phyloP scores from a whole-genome alignment of 495 filamentous ascomycete genomes.

The Hypoxylon trugodes region DNA sequence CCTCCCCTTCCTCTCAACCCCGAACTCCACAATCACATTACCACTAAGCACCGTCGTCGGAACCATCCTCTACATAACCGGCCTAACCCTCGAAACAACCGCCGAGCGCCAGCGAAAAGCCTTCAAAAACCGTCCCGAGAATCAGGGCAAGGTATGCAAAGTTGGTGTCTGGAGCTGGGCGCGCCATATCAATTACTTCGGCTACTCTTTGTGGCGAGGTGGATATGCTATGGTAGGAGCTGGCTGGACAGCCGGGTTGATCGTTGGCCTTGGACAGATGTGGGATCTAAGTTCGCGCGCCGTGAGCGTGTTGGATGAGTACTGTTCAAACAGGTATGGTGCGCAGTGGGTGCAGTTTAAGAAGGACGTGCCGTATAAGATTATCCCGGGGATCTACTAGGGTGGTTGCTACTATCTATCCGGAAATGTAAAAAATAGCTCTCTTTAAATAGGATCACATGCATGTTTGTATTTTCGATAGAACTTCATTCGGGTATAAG shows the following conservation, averaged over 20 bases:
- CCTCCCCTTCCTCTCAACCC: constrained; percentile 15
- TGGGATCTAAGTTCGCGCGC: constrained; percentile 57
- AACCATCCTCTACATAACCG: constrained; percentile 51
- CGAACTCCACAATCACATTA: neutral
- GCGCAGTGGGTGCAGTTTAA: constrained; percentile 56
- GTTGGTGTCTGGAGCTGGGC: constrained; percentile 61
- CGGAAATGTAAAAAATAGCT: too few species aligned
- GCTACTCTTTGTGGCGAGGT: constrained; percentile 63
- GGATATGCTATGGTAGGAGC: constrained; percentile 59
- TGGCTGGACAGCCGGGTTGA: constrained; percentile 54
- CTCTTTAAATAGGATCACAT: too few species aligned
- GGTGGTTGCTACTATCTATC: too few species aligned
- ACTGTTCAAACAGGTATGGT: constrained; percentile 57
- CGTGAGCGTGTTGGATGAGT: constrained; percentile 59
- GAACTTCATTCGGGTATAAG: neutral
- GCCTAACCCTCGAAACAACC: constrained; percentile 58
- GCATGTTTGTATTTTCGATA: neutral
- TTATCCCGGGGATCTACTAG: constrained; percentile 57
- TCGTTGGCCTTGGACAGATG: constrained; percentile 51
- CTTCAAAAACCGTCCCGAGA: constrained; percentile 62
- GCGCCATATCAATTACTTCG: constrained; percentile 68
- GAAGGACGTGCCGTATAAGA: constrained; percentile 51
- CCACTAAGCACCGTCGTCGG: constrained; percentile 53
- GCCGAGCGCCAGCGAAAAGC: constrained; percentile 61
- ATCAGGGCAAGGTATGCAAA: constrained; percentile 63